Percentiles rank a stretch among this genome's conserved stretches.
These are phyloP conservation scores for Xylaria sp. DNA, from an alignment of 495 filamentous ascomycete species.

Conservation along the genomic window DNA sequence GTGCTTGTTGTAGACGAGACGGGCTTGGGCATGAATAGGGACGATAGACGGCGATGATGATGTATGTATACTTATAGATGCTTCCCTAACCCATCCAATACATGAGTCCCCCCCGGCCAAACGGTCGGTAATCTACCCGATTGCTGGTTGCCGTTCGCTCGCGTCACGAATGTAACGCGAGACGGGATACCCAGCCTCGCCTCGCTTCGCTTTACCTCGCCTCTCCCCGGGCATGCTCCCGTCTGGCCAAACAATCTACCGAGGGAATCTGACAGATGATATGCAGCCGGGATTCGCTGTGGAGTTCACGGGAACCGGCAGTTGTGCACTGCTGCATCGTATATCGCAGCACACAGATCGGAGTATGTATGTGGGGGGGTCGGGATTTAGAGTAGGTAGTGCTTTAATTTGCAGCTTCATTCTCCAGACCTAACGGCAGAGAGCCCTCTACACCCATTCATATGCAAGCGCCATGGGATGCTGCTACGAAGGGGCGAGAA, in stretches of 20 bases:
- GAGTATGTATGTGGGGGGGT: neutral
- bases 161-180: neutral
- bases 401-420: conserved; percentile 8
- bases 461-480: neutral
- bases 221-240: neutral
- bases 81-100: conserved; percentile 29
- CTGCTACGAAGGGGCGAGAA: neutral
- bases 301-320: conserved; percentile 19
- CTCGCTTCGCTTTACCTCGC: conserved; percentile 7
- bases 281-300: conserved; percentile 18
- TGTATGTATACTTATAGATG: no score
- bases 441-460: neutral
- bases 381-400: neutral
- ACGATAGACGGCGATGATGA: conserved; percentile 7
- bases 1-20: neutral
- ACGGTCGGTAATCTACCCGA: conserved; percentile 20
- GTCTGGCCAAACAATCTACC: conserved; percentile 13
- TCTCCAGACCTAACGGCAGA: neutral
- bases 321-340: conserved; percentile 24
- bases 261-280: conserved; percentile 24
- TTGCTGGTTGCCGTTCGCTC: conserved; percentile 22
- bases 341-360: conserved; percentile 26
- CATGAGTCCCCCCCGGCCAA: conserved; percentile 18
- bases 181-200: conserved; percentile 8
- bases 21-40: conserved; percentile 2